Evolutionary conservation across 2,329 filamentous ascomycete species (phyloP), one percentile per base, ranked within the genome.

Genomic region (Alternaria longipes): DNA sequence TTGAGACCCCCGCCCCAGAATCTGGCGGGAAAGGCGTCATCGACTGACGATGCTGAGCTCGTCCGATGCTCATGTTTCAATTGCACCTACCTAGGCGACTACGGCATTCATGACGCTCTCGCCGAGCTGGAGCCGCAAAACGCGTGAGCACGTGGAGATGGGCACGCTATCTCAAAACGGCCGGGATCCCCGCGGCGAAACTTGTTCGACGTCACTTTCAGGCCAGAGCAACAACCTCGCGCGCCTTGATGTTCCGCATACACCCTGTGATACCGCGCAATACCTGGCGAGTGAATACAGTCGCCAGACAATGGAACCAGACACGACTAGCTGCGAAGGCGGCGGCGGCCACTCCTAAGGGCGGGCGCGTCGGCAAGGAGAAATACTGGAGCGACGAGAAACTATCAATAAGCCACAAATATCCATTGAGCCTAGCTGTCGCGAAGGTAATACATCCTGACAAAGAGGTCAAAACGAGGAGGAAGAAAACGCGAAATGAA

Each of bases 201-300:
- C 40, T 51, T 53, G 24, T n/a, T 26, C 18, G 46, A 50, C 14
- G 46, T 16, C 16, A 38, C 46, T 38, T 36, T 34, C 18, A 22
- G 32, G 40, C 16, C 28, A 56, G 34, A 44, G 26, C 58, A 30
- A 44, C 56, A 34, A 58, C 53, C 60, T 30, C 38, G 22, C 24
- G 56, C 59, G 55, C 26, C 59, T 54, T 56, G 54, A 72, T 72
- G 67, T 60, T 68, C 50, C 66, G 67, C 57, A 55, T 64, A 63
- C 69, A 59, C 24, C 56, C 62, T 24, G 55, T 55, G 20, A 44
- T 61, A 42, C 56, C 47, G 54, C 68, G 60, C 26, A 41, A 56
- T 26, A 20, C n/a, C 30, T 54, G 52, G 54, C 59, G 59, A 51
- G 14, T 18, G 34, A 53, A 46, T 36, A 32, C 38, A 59, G 16